phyloP scores from a whole-genome alignment of 2,329 filamentous ascomycete genomes.

The Tolypocladium cylindrosporum region DNA sequence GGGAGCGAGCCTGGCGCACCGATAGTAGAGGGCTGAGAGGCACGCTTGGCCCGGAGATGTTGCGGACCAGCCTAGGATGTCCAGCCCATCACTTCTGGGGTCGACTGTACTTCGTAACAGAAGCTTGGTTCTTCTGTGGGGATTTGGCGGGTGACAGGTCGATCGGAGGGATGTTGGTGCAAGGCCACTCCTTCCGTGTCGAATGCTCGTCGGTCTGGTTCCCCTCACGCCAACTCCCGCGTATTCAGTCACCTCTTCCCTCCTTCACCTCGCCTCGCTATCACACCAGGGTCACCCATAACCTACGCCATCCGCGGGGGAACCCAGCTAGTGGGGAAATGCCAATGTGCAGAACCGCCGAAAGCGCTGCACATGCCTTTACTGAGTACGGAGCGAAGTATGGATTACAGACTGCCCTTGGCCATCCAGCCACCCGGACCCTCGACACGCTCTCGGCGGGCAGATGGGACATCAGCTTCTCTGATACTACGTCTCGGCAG shows the following conservation, averaged over 20 bases:
- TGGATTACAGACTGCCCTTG: no score
- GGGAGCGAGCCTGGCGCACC: not conserved
- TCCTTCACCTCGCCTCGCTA: not conserved
- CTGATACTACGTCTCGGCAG: not conserved
- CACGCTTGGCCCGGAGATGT: no score
- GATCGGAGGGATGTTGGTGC: not conserved
- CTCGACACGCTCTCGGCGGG: not conserved
- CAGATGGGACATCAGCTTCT: not conserved
- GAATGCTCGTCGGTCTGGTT: not conserved
- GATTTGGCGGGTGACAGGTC: not conserved
- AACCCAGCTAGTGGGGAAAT: not conserved
- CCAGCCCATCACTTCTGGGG: no score
- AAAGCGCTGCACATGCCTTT: not conserved
- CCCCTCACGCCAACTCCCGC: not conserved
- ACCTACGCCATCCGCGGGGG: not conserved
- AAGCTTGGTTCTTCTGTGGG: no score
- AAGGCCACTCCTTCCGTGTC: fast-evolving
- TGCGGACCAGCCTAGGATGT: no score
- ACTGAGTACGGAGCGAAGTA: no score
- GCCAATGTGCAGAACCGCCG: not conserved
- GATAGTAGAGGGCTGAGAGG: not conserved
- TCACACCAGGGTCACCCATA: not conserved
- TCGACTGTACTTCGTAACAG: no score
- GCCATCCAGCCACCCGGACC: not conserved
- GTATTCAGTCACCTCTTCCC: no score